Base-by-base conservation (phyloP, 352 stramenopile genomes). In the Globisporangium lucens region DNA sequence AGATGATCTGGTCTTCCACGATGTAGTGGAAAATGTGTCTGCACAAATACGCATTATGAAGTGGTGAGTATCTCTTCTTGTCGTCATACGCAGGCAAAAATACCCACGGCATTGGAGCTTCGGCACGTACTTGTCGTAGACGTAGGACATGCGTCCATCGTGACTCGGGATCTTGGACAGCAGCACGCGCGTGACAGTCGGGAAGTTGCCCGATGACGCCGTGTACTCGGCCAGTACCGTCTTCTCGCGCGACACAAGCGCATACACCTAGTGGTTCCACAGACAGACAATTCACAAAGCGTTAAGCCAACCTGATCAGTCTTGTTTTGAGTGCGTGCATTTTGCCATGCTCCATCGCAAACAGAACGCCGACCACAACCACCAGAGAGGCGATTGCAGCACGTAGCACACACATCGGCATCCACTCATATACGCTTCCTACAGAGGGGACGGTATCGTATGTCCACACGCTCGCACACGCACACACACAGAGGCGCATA, bases 221-320 rank as follows among this genome's bases (percentile, higher is more conserved):
- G 97, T 99, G 76, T 98, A 98, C 80, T 99, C 98, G 46, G 97
- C 94, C 47, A 99, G 80, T 52, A 99, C 97, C n/a, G 93, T 98
- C 81, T 98, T 99, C 70, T 98, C 94, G 27, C 97, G 87, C 59
- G 97, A 96, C 57, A 99, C 89, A 38, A 99, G 84, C 62, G 93
- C 93, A 75, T 99, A 99, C 53, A 99, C 79, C 81, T 89, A 65
- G 29, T 20, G 2, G 24, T 38, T 12, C 3, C n/a, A 49, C 15
- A 63, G 7, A 4, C 24, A 47, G 7, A 2, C 5, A 55, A 9
- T 9, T 20, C 13, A 35, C 5, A 33, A 10, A 53, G 9, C 13
- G 17, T 33, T 33, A 33, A 33, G 30, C 30, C 30, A 33, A 33
- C 30, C 30, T 33, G 30, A 33, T 33, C 30, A 33, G 30, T 4